Evolutionary conservation across 345 rosid genomes (phyloP).

Genomic region (Eucalyptus virginea): DNA sequence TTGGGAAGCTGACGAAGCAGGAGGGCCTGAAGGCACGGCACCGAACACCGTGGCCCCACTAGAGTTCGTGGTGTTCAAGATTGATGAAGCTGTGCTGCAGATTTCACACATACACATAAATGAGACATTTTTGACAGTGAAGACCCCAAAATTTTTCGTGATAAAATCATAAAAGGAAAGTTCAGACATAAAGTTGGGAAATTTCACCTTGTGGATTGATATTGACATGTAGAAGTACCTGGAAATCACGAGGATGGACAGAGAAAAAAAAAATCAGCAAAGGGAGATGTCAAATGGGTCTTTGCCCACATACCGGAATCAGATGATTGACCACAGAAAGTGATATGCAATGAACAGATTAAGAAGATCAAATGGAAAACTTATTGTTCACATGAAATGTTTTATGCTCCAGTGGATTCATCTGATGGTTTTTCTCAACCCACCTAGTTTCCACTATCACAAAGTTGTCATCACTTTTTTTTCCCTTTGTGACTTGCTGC

Average conservation of each 20-base stretch:
- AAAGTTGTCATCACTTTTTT: neutral
- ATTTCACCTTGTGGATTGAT: conserved; percentile 46
- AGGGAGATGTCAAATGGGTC: neutral
- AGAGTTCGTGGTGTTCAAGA: conserved; percentile 55
- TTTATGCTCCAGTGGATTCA: neutral
- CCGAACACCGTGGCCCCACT: conserved; percentile 53
- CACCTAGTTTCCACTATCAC: neutral
- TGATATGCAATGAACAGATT: neutral
- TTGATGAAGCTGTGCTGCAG: conserved; percentile 55
- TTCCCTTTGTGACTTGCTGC: neutral
- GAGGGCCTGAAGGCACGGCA: conserved; percentile 41
- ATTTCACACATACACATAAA: neutral
- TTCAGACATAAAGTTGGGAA: neutral
- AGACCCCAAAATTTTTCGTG: neutral
- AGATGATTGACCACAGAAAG: neutral
- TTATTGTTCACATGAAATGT: neutral
- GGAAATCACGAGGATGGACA: neutral
- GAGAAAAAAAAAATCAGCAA: neutral
- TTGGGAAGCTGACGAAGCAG: conserved; percentile 15
- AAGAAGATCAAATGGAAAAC: neutral
- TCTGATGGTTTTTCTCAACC: neutral
- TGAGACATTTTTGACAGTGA: neutral
- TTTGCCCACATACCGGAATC: neutral
- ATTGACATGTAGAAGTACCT: conserved; percentile 43
- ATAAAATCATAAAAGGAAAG: neutral